phyloP scores from a whole-genome alignment of 2,329 filamentous ascomycete species.

The Biscogniauxia mediterranea region DNA sequence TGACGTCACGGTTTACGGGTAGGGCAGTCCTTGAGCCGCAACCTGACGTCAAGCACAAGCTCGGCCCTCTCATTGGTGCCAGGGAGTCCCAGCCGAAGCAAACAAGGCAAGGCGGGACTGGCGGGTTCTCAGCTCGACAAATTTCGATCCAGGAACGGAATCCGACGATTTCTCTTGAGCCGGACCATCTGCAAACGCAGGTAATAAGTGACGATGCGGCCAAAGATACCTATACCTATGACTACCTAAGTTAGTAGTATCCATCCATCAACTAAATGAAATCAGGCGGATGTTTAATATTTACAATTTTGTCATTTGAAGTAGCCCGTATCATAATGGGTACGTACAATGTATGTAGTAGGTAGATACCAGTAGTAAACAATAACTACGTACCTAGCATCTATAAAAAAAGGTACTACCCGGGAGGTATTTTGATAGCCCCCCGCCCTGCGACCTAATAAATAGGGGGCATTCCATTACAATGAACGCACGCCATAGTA shows the following conservation, averaged over 20 bases:
- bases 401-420: too few relatives aligned
- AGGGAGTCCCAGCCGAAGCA: constrained; percentile 6
- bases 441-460: not conserved
- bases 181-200: constrained; percentile 6
- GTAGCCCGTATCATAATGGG: too few relatives aligned
- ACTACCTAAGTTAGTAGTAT: too few relatives aligned
- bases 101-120: not conserved
- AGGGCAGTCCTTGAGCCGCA: not conserved
- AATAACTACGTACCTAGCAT: too few relatives aligned
- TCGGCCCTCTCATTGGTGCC: not conserved
- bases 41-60: constrained; percentile 2
- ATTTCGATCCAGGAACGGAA: constrained; percentile 7
- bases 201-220: too few relatives aligned
- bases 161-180: constrained; percentile 3
- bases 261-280: too few relatives aligned
- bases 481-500: not conserved
- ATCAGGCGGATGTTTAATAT: too few relatives aligned
- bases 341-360: too few relatives aligned
- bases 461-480: not conserved
- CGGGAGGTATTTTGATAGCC: not conserved
- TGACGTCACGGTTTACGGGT: constrained; percentile 14
- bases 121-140: not conserved
- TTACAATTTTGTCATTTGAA: too few relatives aligned
- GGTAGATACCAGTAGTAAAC: too few relatives aligned
- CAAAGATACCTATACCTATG: too few relatives aligned